Conservation (phyloP, 495 filamentous ascomycete species). For the Penicillium paradoxum region DNA sequence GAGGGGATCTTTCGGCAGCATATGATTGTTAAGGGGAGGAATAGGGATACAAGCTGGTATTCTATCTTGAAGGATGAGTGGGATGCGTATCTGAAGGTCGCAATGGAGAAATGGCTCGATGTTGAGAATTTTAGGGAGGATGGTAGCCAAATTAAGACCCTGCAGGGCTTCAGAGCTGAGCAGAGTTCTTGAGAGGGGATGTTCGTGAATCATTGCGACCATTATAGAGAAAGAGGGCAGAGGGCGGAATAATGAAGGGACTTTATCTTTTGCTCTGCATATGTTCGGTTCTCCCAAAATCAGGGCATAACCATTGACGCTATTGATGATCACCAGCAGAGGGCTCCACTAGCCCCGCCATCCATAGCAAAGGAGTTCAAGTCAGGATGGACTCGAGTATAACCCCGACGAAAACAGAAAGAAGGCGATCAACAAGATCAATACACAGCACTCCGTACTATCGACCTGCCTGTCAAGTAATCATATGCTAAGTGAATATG, state of each 20-base stretch:
- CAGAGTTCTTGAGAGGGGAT: not conserved
- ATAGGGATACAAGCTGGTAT: conserved; percentile 53
- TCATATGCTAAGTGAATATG: not conserved
- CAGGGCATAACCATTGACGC: not conserved
- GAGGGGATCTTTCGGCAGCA: conserved; percentile 56
- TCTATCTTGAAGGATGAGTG: conserved; percentile 50
- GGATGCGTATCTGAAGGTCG: conserved; percentile 39
- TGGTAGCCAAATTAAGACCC: conserved; percentile 36
- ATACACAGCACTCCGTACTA: no score
- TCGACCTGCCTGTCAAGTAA: not conserved
- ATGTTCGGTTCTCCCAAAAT: no score
- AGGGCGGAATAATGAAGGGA: no score
- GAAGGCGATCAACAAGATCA: no score
- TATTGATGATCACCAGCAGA: not conserved
- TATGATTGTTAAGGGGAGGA: conserved; percentile 51
- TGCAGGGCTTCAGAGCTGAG: conserved; percentile 23
- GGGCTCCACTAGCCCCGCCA: not conserved
- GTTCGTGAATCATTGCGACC: not conserved
- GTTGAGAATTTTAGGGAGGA: conserved; percentile 44
- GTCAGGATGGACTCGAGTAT: no score
- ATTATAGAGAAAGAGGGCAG: no score
- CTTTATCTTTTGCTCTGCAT: no score
- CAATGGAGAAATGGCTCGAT: conserved; percentile 45
- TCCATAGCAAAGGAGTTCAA: not conserved
- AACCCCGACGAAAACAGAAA: no score